Percentiles rank a stretch among this genome's conserved stretches.
These are phyloP conservation scores for Chaetomiaceae sp. DNA, from an alignment of 2,329 filamentous ascomycete genomes.

Conservation along the genomic window DNA sequence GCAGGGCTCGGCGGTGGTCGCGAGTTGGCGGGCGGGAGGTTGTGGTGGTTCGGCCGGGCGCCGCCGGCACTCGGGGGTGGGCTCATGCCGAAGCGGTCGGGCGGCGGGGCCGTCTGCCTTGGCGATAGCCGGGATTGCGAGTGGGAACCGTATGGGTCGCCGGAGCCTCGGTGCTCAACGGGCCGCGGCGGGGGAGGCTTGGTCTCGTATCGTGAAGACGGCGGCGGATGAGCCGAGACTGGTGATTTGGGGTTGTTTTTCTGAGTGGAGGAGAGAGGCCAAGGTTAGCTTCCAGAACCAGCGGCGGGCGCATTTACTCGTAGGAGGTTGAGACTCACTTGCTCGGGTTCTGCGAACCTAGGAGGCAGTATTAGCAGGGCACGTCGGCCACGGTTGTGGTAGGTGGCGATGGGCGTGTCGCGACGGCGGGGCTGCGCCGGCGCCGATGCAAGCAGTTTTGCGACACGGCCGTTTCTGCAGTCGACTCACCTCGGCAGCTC, in stretches of 20 bases:
- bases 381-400: conserved; percentile 9
- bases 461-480: neutral
- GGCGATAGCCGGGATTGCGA: conserved; percentile 22
- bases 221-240: conserved; percentile 21
- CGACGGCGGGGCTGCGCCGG: conserved; percentile 17
- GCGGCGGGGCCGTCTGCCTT: conserved; percentile 28
- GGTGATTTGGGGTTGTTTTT: conserved; percentile 35
- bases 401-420: neutral
- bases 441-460: neutral
- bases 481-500: conserved; percentile 80
- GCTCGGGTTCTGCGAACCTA: conserved; percentile 51
- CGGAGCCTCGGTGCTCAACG: conserved; percentile 31
- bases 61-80: conserved; percentile 45
- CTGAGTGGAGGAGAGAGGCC: conserved; percentile 23
- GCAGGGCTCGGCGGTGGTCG: conserved; percentile 64
- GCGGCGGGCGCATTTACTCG: neutral
- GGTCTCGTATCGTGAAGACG: conserved; percentile 42
- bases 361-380: conserved; percentile 21
- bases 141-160: conserved; percentile 24
- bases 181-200: conserved; percentile 45
- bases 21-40: conserved; percentile 52
- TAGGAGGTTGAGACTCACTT: conserved; percentile 29
- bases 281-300: conserved; percentile 8
- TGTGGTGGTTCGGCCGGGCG: conserved; percentile 38
- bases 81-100: conserved; percentile 44